Percentiles rank a stretch among this genome's conserved stretches.
Conservation (phyloP, 495 filamentous ascomycete genomes). For the Xylaria cubensis region DNA sequence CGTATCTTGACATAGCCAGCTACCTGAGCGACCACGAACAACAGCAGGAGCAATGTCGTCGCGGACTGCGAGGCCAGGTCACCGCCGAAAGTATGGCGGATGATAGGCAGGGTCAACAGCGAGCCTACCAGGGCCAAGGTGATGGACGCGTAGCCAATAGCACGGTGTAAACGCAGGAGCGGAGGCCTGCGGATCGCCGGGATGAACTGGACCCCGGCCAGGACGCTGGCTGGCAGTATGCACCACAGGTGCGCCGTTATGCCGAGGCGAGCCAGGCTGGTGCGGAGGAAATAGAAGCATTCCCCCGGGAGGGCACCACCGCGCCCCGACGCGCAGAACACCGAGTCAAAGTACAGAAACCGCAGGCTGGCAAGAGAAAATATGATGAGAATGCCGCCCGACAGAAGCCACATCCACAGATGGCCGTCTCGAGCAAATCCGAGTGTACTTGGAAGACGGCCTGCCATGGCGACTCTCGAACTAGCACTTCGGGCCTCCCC, state of each 20-base stretch:
- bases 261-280: neutral
- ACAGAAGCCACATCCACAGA: neutral
- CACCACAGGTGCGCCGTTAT: conserved; percentile 18
- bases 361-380: neutral
- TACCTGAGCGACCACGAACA: conserved; percentile 9
- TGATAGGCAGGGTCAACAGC: neutral
- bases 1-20: conserved; percentile 6
- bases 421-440: conserved; percentile 13
- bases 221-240: conserved; percentile 13
- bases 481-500: neutral
- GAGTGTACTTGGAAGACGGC: neutral
- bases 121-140: neutral
- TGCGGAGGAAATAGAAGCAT: conserved; percentile 20
- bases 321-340: neutral
- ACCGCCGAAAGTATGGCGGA: conserved; percentile 20
- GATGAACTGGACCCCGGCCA: conserved; percentile 15
- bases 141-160: conserved; percentile 10
- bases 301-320: conserved; percentile 6
- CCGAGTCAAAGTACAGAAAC: neutral
- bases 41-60: neutral
- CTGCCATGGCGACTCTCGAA: neutral
- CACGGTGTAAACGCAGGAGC: conserved; percentile 1
- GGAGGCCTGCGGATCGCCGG: neutral
- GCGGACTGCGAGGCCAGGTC: conserved; percentile 11
- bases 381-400: neutral